phyloP scores from a whole-genome alignment of 176 grass and related monocot genomes.

The Tillandsia leiboldiana region DNA sequence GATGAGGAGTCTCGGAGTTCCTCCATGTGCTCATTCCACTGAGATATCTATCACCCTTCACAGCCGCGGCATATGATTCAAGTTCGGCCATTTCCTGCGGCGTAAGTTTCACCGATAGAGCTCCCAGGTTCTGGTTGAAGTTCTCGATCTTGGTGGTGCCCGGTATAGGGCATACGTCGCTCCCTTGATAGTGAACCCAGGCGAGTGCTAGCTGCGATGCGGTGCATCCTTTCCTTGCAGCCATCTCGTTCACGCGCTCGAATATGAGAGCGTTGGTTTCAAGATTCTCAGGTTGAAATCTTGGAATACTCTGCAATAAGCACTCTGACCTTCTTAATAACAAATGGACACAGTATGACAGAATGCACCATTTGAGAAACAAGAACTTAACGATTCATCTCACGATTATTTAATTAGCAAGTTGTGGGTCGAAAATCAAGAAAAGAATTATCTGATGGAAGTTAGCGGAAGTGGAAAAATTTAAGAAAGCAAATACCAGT shows the following conservation, averaged over 20 bases:
- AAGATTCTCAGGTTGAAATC: slow-evolving; percentile 46
- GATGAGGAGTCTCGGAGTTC: slow-evolving; percentile 39
- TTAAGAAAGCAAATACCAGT: too few species aligned
- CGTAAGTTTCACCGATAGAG: slow-evolving; percentile 41
- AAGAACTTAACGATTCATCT: too few species aligned
- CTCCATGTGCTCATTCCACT: slow-evolving; percentile 19
- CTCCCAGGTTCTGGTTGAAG: slow-evolving; percentile 43
- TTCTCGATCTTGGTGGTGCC: slow-evolving; percentile 57
- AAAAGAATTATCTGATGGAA: too few species aligned
- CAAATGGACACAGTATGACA: too few species aligned
- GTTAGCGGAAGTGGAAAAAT: too few species aligned
- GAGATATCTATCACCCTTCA: slow-evolving; percentile 19
- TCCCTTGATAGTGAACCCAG: slow-evolving; percentile 58
- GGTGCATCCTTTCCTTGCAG: slow-evolving; percentile 40
- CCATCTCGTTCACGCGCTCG: slow-evolving; percentile 37
- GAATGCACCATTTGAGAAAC: too few species aligned
- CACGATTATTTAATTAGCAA: too few species aligned
- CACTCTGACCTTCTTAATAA: too few species aligned
- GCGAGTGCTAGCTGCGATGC: slow-evolving; percentile 44
- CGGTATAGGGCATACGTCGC: slow-evolving; percentile 61
- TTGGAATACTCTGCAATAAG: slow-evolving; percentile 25
- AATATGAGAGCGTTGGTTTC: slow-evolving; percentile 38
- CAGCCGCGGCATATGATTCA: slow-evolving; percentile 21
- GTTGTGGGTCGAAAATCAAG: too few species aligned
- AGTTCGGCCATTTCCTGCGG: slow-evolving; percentile 44